Evolutionary conservation across 805 yeast species (phyloP).

Genomic region (Metschnikowia sp.): DNA sequence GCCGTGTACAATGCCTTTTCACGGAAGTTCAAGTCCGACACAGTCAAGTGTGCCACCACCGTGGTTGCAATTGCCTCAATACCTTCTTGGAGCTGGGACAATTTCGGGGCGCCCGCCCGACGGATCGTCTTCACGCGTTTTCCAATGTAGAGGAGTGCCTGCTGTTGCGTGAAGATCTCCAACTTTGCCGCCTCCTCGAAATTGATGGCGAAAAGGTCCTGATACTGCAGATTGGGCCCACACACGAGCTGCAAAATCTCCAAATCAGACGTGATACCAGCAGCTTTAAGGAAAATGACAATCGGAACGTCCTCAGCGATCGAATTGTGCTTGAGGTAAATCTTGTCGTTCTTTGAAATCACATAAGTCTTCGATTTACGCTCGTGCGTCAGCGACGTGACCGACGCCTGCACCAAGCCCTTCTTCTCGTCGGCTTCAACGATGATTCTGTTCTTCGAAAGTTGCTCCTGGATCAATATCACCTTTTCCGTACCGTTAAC

Average conservation of each 20-base stretch:
- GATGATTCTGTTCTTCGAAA: constrained; percentile 93
- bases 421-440: constrained; percentile 97
- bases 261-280: constrained; percentile 87
- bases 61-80: constrained; percentile 95
- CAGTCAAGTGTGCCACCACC: constrained; percentile 90
- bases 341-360: constrained; percentile 83
- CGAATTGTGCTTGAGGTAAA: constrained; percentile 92
- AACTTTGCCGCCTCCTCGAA: constrained; percentile 89
- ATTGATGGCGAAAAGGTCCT: constrained; percentile 87
- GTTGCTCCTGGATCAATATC: constrained; percentile 92
- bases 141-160: constrained; percentile 90
- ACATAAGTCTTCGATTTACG: constrained; percentile 97
- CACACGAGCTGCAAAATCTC: constrained; percentile 94
- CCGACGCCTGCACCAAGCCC: constrained; percentile 93
- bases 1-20: constrained; percentile 94
- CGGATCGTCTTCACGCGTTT: constrained; percentile 88
- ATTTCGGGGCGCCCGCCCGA: constrained; percentile 77
- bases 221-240: constrained; percentile 84
- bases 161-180: constrained; percentile 86
- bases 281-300: constrained; percentile 88
- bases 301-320: constrained; percentile 94
- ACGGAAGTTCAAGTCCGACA: constrained; percentile 77
- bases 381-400: constrained; percentile 96
- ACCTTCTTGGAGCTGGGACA: constrained; percentile 86
- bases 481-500: constrained; percentile 98